A percentile compares a stretch with the other conserved stretches of the same genome.
phyloP scores from a whole-genome alignment of 768 basidiomycete species.

The Boletus vermiculosoides region DNA sequence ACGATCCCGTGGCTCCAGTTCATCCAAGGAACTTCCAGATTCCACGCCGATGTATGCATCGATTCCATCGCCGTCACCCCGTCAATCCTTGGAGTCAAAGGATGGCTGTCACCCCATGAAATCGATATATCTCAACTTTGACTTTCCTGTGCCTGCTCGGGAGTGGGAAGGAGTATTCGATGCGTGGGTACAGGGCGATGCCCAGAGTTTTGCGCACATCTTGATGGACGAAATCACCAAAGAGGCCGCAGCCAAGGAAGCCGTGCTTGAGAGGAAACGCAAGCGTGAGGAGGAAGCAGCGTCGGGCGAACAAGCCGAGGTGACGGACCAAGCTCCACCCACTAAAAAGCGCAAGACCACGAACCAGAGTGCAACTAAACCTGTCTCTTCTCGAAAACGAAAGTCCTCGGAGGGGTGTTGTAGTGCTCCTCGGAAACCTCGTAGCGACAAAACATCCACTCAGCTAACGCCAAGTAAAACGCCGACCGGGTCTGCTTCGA shows the following conservation, averaged over 20 bases:
- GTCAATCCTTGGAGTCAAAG: conserved; percentile 29
- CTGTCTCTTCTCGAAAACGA: conserved; percentile 19
- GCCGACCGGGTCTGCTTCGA: conserved; percentile 16
- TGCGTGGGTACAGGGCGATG: conserved; percentile 85
- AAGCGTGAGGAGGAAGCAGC: conserved; percentile 50
- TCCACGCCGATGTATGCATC: conserved; percentile 30
- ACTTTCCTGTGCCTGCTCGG: conserved; percentile 79
- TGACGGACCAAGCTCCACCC: conserved; percentile 14
- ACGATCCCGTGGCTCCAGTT: conserved; percentile 44
- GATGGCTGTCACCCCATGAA: conserved; percentile 58
- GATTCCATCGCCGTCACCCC: conserved; percentile 50
- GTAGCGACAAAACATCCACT: conserved; percentile 16
- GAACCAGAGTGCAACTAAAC: conserved; percentile 11
- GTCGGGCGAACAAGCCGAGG: conserved; percentile 13
- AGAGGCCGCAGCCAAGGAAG: conserved; percentile 53
- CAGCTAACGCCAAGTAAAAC: conserved; percentile 19
- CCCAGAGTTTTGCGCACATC: conserved; percentile 70
- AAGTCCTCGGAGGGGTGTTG: conserved; percentile 25
- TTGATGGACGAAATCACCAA: conserved; percentile 58
- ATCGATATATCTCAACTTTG: conserved; percentile 81
- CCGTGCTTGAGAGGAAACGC: conserved; percentile 53
- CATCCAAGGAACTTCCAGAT: conserved; percentile 34
- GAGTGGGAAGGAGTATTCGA: conserved; percentile 94
- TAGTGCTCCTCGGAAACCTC: conserved; percentile 34
- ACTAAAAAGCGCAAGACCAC: conserved; percentile 27